phyloP scores from a whole-genome alignment of 2,329 filamentous ascomycete species.

The Colletotrichum higginsianum region DNA sequence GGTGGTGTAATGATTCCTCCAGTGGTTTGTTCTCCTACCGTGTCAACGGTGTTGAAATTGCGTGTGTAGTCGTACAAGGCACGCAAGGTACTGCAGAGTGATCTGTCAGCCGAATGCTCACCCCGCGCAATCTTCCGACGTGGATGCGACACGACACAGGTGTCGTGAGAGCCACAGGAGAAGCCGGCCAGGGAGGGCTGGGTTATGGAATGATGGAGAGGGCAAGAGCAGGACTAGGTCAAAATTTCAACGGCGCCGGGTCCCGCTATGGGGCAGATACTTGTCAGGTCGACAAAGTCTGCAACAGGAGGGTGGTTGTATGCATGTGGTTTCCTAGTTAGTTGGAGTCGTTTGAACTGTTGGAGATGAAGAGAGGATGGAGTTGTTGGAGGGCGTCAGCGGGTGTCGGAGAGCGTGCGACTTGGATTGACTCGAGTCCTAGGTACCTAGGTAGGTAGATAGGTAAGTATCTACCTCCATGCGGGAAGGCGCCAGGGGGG shows the following conservation, averaged over 20 bases:
- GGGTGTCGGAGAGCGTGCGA: conserved; percentile 4
- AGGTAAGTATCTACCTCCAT: too few relatives aligned
- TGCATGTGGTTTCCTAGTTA: too few relatives aligned
- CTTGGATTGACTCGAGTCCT: conserved; percentile 1
- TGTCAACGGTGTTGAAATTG: neutral
- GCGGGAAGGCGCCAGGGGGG: neutral
- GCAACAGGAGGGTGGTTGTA: neutral
- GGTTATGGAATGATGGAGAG: neutral
- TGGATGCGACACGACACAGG: neutral
- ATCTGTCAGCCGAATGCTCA: neutral
- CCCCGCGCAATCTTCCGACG: neutral
- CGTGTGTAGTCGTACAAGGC: too few relatives aligned
- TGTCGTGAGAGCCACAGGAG: neutral
- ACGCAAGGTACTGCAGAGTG: neutral
- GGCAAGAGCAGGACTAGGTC: neutral
- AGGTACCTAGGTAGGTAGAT: too few relatives aligned
- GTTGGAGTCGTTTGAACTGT: neutral
- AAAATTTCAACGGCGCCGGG: neutral
- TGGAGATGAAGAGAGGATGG: conserved; percentile 3
- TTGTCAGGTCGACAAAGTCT: neutral
- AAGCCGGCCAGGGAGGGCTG: neutral
- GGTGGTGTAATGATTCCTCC: conserved; percentile 20
- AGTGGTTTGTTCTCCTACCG: neutral
- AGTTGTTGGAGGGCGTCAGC: neutral
- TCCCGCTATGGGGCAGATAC: neutral